Conservation (phyloP, 2,329 filamentous ascomycete genomes). For the Hymenoscyphus fraxineus region DNA sequence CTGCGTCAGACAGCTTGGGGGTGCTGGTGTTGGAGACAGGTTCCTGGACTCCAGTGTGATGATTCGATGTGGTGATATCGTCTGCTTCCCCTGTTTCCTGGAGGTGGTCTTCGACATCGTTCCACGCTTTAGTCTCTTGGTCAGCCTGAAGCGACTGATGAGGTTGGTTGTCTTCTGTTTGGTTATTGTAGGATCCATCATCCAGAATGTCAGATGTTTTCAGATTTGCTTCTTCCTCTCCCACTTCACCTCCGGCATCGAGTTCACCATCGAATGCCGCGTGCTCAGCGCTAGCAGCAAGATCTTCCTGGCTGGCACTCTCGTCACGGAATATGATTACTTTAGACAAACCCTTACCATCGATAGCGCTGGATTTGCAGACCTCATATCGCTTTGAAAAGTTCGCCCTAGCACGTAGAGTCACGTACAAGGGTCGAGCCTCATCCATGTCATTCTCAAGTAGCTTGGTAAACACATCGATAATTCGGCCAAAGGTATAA, state of each 20-base stretch:
- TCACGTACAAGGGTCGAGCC: slow-evolving; percentile 55
- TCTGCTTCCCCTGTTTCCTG: background rate
- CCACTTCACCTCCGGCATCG: background rate
- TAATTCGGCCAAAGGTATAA: slow-evolving; percentile 52
- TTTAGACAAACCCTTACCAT: slow-evolving; percentile 48
- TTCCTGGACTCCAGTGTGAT: background rate
- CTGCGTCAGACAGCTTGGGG: background rate
- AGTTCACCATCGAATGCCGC: background rate
- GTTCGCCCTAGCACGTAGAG: slow-evolving; percentile 50
- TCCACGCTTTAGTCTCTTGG: background rate
- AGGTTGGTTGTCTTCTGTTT: background rate
- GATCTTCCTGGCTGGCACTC: slow-evolving; percentile 24
- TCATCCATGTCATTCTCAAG: slow-evolving; percentile 55
- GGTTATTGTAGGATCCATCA: background rate
- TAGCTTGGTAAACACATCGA: slow-evolving; percentile 56
- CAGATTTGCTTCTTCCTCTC: background rate
- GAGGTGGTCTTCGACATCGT: background rate
- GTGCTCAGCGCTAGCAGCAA: slow-evolving; percentile 7
- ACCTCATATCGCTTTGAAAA: slow-evolving; percentile 50
- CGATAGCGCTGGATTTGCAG: slow-evolving; percentile 48
- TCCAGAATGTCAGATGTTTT: background rate
- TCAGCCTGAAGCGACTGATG: background rate
- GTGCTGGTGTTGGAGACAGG: background rate
- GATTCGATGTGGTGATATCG: background rate
- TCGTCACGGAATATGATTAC: slow-evolving; percentile 27